Evolutionary conservation across 2,329 filamentous ascomycete genomes (phyloP).

Genomic region (Mycosphaerella sp.): DNA sequence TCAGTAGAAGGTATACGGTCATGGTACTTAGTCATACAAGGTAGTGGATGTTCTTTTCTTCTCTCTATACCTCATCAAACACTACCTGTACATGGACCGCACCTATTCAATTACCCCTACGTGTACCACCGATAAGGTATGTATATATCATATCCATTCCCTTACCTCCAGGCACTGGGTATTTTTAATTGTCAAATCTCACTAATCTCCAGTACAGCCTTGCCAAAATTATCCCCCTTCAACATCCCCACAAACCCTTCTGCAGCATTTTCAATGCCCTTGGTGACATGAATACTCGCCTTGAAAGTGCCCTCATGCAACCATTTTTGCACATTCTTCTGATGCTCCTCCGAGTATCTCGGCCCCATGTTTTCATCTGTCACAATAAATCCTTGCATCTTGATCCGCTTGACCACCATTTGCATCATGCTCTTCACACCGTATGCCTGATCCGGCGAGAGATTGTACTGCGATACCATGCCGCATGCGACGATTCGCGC

Average conservation of each 20-base stretch:
- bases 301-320: constrained; percentile 69
- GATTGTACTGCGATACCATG: constrained; percentile 76
- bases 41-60: too few relatives aligned
- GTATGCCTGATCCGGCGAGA: constrained; percentile 51
- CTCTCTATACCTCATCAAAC: too few relatives aligned
- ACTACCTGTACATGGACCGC: too few relatives aligned
- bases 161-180: too few relatives aligned
- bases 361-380: constrained; percentile 56
- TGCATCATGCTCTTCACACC: constrained; percentile 61
- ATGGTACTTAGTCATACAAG: too few relatives aligned
- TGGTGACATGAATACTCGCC: constrained; percentile 60
- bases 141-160: too few relatives aligned
- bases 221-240: constrained; percentile 75
- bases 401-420: constrained; percentile 63
- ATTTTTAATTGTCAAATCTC: constrained; percentile 10
- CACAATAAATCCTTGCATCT: constrained; percentile 72
- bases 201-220: constrained; percentile 67
- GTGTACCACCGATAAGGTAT: too few relatives aligned
- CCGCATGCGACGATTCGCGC: constrained; percentile 60
- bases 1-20: too few relatives aligned
- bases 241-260: constrained; percentile 71
- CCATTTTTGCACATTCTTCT: constrained; percentile 70
- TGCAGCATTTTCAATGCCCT: constrained; percentile 70
- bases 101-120: too few relatives aligned
- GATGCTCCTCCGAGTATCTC: constrained; percentile 63